phyloP scores from a whole-genome alignment of 305 asterid genomes.

The Coffea humblotiana region DNA sequence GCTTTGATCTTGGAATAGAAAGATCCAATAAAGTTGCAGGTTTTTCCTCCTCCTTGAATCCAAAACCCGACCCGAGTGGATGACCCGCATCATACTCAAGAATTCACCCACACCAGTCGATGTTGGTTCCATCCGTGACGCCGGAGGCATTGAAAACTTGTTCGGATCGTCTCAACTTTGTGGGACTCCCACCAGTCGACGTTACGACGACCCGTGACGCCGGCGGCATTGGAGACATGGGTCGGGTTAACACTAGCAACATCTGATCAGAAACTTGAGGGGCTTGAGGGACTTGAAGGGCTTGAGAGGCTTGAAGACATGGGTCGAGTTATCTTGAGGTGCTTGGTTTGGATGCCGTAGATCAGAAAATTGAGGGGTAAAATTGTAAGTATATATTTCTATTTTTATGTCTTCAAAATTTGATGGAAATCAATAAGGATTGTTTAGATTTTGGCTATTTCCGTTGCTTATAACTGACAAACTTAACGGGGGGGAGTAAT shows the following conservation, averaged over 20 bases:
- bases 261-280: conserved; percentile 74
- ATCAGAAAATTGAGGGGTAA: no score
- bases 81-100: conserved; percentile 72
- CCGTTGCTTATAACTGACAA: no score
- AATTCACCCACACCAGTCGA: conserved; percentile 85
- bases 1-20: conserved; percentile 89
- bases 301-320: no score
- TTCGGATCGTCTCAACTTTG: conserved; percentile 76
- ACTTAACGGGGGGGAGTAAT: no score
- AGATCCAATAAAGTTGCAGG: conserved; percentile 81
- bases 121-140: conserved; percentile 73
- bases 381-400: no score
- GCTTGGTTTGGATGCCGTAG: conserved; percentile 57
- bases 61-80: conserved; percentile 69
- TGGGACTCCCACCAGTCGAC: conserved; percentile 93
- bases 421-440: no score
- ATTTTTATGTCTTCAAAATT: no score
- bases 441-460: no score
- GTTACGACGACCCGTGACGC: conserved; percentile 89
- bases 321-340: no score
- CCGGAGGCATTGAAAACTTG: conserved; percentile 83
- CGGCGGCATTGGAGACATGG: conserved; percentile 92
- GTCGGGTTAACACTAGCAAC: conserved; percentile 51
- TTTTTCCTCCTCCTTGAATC: conserved; percentile 83
- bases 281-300: no score